Conservation (phyloP, 352 stramenopile genomes). For the Phytophthora podocarpi region DNA sequence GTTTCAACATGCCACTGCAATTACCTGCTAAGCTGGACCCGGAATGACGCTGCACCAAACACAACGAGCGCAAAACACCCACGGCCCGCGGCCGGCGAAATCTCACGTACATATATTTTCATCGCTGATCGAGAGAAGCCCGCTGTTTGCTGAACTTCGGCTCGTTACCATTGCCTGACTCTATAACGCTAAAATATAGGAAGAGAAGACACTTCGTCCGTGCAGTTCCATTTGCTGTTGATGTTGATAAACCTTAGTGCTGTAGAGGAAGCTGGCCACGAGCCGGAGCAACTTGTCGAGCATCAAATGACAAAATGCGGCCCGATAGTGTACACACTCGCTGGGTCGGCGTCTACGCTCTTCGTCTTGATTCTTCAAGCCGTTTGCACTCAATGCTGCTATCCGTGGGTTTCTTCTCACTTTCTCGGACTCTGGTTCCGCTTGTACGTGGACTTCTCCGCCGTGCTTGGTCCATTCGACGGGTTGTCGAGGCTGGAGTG, state of each 20-base stretch:
- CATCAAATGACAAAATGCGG: constrained; percentile 10
- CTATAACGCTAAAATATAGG: background rate
- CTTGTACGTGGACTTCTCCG: constrained; percentile 46
- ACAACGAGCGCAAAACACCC: too few relatives aligned
- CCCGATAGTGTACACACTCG: constrained; percentile 27
- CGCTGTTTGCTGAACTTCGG: background rate
- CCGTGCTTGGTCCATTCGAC: constrained; percentile 36
- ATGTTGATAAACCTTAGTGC: constrained; percentile 9
- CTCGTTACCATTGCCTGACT: background rate
- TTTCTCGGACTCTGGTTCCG: constrained; percentile 13
- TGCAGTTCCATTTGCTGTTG: constrained; percentile 23
- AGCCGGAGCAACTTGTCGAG: constrained; percentile 6
- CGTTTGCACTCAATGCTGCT: constrained; percentile 1
- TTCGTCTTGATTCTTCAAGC: constrained; percentile 19
- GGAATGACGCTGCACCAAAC: too few relatives aligned
- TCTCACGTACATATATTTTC: constrained; percentile 38
- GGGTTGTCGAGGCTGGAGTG: constrained; percentile 17
- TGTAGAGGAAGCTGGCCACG: background rate
- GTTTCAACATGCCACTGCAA: too few relatives aligned
- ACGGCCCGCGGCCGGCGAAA: too few relatives aligned
- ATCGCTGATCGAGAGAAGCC: constrained; percentile 16
- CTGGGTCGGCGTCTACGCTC: background rate
- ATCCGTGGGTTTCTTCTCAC: constrained; percentile 6
- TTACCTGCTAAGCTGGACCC: too few relatives aligned
- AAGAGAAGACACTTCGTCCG: constrained; percentile 30